A percentile compares a stretch with the other conserved stretches of the same genome.
Conservation (phyloP, 306 rosid genomes). For the Vigna mungo region DNA sequence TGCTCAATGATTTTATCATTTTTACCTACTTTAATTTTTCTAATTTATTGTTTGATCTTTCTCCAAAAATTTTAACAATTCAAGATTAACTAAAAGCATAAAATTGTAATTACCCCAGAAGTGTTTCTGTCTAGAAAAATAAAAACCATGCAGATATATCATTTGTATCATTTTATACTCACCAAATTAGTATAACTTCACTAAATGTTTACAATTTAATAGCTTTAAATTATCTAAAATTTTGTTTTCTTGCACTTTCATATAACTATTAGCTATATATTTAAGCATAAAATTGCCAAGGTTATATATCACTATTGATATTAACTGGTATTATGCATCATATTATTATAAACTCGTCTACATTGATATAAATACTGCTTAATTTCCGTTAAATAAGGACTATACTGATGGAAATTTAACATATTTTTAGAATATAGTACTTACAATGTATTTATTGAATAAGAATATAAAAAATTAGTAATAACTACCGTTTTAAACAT, state of each 20-base stretch:
- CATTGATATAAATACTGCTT: neutral
- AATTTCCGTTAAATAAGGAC: neutral
- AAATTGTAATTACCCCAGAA: neutral
- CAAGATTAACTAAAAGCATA: neutral
- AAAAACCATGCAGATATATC: neutral
- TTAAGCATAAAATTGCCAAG: neutral
- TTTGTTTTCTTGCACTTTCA: neutral
- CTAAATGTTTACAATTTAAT: neutral
- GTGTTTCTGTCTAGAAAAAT: neutral
- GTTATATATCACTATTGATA: neutral
- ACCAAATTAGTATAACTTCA: neutral
- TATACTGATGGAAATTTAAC: neutral
- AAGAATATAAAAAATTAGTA: neutral
- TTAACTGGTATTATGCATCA: neutral
- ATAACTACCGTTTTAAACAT: neutral
- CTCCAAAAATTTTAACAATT: neutral
- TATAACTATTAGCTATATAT: too few species aligned
- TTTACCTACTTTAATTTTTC: neutral
- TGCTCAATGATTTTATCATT: too few species aligned
- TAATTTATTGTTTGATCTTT: neutral
- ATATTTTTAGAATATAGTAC: too few species aligned
- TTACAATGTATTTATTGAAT: too few species aligned
- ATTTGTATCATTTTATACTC: neutral
- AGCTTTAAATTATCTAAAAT: neutral
- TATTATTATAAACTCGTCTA: neutral